Percentiles rank a stretch among this genome's conserved stretches.
Evolutionary conservation across 2,329 filamentous ascomycete species (phyloP).

Genomic region (Cordyceps javanica): DNA sequence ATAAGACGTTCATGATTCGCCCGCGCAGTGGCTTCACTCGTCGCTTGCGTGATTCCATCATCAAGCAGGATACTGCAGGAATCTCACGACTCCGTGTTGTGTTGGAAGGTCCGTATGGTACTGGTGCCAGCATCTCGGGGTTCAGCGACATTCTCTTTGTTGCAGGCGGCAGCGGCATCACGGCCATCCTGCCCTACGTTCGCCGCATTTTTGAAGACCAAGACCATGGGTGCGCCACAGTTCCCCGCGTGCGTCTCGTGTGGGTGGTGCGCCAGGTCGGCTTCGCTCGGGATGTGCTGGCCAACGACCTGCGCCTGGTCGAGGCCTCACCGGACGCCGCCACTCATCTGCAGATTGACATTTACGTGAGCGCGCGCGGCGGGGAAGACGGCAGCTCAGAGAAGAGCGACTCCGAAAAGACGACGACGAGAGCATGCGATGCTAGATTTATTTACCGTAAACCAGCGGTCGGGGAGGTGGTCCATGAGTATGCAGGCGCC

Average conservation of each 20-base stretch:
- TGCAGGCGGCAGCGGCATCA: conserved; percentile 32
- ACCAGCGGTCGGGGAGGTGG: conserved; percentile 24
- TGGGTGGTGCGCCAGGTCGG: conserved; percentile 28
- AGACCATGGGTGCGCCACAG: background rate
- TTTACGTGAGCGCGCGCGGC: conserved; percentile 15
- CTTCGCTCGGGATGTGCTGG: conserved; percentile 24
- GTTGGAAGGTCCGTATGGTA: conserved; percentile 32
- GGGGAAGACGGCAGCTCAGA: background rate
- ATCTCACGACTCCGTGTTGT: conserved; percentile 22
- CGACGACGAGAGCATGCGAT: background rate
- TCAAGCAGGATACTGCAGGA: conserved; percentile 14
- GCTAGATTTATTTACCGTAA: conserved; percentile 15
- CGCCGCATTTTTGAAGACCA: conserved; percentile 19
- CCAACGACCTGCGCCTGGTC: conserved; percentile 20
- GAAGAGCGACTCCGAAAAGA: conserved; percentile 9
- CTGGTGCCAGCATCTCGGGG: conserved; percentile 23
- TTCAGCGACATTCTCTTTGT: conserved; percentile 30
- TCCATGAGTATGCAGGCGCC: conserved; percentile 20
- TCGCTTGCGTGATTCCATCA: conserved; percentile 22
- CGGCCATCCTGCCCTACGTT: conserved; percentile 27
- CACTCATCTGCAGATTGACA: conserved; percentile 24
- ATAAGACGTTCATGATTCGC: conserved; percentile 30
- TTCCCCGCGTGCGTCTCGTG: conserved; percentile 22
- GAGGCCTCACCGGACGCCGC: conserved; percentile 18
- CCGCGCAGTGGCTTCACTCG: conserved; percentile 31